Evolutionary conservation across 108 stramenopile species (phyloP), one percentile per base, ranked within the genome.

Genomic region (Pseudonitzschia delicatissima): DNA sequence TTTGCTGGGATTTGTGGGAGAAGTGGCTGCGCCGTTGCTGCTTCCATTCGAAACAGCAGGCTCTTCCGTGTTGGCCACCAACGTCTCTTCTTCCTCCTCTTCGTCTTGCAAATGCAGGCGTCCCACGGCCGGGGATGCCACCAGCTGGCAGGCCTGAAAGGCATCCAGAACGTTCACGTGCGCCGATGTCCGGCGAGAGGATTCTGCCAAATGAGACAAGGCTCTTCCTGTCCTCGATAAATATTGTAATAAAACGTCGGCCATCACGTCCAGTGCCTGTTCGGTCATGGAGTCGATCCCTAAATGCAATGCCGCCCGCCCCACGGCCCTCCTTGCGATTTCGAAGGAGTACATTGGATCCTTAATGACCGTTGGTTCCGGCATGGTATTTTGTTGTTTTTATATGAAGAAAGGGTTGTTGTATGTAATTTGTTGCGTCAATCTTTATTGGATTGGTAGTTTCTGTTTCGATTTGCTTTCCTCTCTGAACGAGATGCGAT

Each of bases 91-190:
- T 13, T 58, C 69, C n/a, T 40, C 40, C 21, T 23, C 37, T 2
- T 25, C 32, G 18, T 77, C 63, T 26, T 36, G 49, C 53, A 73
- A 29, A 51, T 78, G 69, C 45, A 81, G 29, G 35, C 62, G 64
- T 57, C 53, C 62, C 20, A 75, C 92, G 26, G 87, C 85, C 2
- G 81, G 84, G 9, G 75, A 64, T 4, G 92, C 85, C 34, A 79
- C 83, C 18, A 68, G 25, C 34, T 84, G 81, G 29, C 82, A 83
- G n/a, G 87, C 88, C 33, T 77, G 78, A 15, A 94, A 48, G 23
- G 84, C 84, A 72, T 94, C 93, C 67, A 91, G 77, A 0, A 84
- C 80, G 75, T 94, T 90, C 32, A 70, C 76, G 77, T 94, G 93
- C 21, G 84, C 76, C 21, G 84, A 85, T 12, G 90, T 76, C 26